Evolutionary conservation across 768 basidiomycete species (phyloP), one percentile per base, ranked within the genome.

Genomic region (Mycena rebaudengoi): DNA sequence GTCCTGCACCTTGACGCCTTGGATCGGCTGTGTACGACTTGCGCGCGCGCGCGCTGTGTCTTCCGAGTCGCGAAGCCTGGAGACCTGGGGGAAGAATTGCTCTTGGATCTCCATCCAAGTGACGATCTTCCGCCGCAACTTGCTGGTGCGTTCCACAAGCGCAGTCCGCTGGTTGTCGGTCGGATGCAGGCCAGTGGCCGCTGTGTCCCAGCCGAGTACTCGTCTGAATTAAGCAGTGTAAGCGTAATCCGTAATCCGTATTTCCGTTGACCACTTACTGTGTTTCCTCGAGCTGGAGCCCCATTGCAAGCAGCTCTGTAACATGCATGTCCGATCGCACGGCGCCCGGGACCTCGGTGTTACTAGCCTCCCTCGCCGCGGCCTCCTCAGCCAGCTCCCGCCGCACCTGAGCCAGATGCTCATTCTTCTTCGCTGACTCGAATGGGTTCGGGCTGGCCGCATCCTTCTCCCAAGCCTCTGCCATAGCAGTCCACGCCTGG

Each of bases 351-450:
- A 51, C n/a, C n/a, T 23, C 53, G 0, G 23, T 40, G 30, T n/a
- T 39, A 32, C 0, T 40, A 60, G 50, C 30, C 43, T 49, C 23
- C 5, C 4, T 37, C 41, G 7, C 28, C n/a, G n/a, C n/a, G n/a
- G 35, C 74, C 39, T 73, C 70, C 37, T 63, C 64, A 3, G 65
- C 68, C 14, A 76, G 57, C 50, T 68, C 58, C 4, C 49, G 53
- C 11, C 65, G 55, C 26, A 73, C 64, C 18, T 62, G 59, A 21
- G 64, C 41, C 30, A 62, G 32, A 3, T 26, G 61, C 60, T 30
- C 26, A 39, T 58, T 39, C 51, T 44, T 48, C 7, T 45, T 49
- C 50, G 41, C 21, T 7, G 41, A 40, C 21, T 43, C 43, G 26
- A 69, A 69, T 0, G 62, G 68, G 28, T 69, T 69, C 2, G 57